Conservation (phyloP, 2,329 filamentous ascomycete species). For the Aspergillus felis region DNA sequence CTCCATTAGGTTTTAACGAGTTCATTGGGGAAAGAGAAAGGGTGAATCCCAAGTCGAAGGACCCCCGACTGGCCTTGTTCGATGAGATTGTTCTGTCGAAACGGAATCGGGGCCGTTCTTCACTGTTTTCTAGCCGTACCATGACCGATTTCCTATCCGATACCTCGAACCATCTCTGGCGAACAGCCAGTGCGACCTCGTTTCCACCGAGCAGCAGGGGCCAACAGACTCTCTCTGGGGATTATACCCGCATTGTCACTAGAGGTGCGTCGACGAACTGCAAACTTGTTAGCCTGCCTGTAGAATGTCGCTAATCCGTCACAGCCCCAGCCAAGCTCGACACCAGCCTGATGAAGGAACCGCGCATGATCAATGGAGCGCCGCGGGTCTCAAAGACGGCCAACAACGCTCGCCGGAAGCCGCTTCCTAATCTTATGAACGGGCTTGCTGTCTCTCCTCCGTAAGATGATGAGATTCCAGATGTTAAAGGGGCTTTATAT, state of each 20-base stretch:
- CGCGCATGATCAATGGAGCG: slow-evolving; percentile 83
- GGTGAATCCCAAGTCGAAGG: slow-evolving; percentile 47
- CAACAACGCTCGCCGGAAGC: slow-evolving; percentile 41
- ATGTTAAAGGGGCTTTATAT: not conserved
- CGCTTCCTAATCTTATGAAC: slow-evolving; percentile 42
- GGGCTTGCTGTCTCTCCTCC: slow-evolving; percentile 36
- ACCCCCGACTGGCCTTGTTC: slow-evolving; percentile 57
- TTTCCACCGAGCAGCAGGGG: slow-evolving; percentile 51
- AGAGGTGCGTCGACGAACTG: slow-evolving; percentile 47
- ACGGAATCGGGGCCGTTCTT: slow-evolving; percentile 57
- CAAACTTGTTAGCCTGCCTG: slow-evolving; percentile 39
- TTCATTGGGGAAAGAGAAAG: slow-evolving; percentile 62
- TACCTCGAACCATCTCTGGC: slow-evolving; percentile 61
- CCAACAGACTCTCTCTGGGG: slow-evolving; percentile 41
- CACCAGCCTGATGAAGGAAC: slow-evolving; percentile 83
- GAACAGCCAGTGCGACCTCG: slow-evolving; percentile 56
- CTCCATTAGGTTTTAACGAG: slow-evolving; percentile 52
- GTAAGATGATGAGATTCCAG: slow-evolving; percentile 4
- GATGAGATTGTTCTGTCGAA: slow-evolving; percentile 64
- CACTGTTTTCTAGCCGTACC: slow-evolving; percentile 50
- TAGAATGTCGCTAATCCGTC: not conserved
- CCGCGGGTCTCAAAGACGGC: slow-evolving; percentile 54
- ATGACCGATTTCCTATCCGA: slow-evolving; percentile 58
- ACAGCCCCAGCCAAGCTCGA: slow-evolving; percentile 80
- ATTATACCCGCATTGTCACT: slow-evolving; percentile 50